Evolutionary conservation across 169 alveolate species (phyloP), one percentile per base, ranked within the genome.

Genomic region (Plasmodium chabaudi): DNA sequence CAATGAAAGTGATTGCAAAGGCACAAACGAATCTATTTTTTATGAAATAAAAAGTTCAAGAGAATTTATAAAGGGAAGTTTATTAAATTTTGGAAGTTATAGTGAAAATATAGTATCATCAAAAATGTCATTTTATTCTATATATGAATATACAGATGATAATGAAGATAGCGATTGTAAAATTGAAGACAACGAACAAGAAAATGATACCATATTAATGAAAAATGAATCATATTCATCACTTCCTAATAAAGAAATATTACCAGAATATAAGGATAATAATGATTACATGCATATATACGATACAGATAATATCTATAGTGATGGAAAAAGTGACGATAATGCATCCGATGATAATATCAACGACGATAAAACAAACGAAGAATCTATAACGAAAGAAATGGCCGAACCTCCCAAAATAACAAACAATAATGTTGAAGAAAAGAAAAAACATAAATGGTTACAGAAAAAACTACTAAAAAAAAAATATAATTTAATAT

Each of bases 111-210:
- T n/a, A 5, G 25, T 21, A n/a, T 77, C 34, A n/a, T 77, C 88
- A 21, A 61, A 55, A 15, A 77, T 49, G 46, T 77, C 88, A n/a
- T 77, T 77, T 15, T 77, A 63, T 67, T 79, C 89, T 13, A 67
- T 79, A 39, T 79, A 79, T 59, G 82, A 79, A 34, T 51, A 79
- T 46, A 79, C 89, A 1, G 79, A 79, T 59, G 82, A 72, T 17
- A 72, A 56, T 72, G 61, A 72, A 17, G 72, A 67, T 44, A 79
- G 72, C 68, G 89, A 79, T 59, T 67, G 56, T 59, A 15, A 64
- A 10, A 19, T 49, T 23, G 51, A 55, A 51, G 68, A 47, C 17
- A 53, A 55, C 6, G 56, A 61, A 42, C 57, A 68, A 27, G 53
- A 17, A 55, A 17, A 61, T 10, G 55, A 53, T 5, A 34, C 42